A percentile compares a stretch with the other conserved stretches of the same genome.
Evolutionary conservation across 306 rosid species (phyloP).

Genomic region (Neltuma alba): DNA sequence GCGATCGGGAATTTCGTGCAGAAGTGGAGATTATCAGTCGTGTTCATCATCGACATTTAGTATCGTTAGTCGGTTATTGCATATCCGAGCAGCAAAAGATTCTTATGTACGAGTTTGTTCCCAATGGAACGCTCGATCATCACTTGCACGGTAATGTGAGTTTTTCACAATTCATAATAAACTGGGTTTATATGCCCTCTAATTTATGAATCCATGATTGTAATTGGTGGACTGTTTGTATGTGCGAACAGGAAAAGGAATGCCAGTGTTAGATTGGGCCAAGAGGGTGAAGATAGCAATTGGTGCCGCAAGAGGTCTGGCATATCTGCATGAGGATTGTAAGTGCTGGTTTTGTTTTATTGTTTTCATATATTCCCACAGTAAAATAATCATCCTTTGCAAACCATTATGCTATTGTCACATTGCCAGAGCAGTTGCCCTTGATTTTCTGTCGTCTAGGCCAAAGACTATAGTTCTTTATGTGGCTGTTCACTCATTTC

Average conservation of each 20-base stretch:
- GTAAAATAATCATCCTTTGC: not conserved
- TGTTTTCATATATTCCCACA: not conserved
- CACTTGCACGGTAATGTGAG: slow-evolving; percentile 82
- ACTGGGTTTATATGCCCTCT: not conserved
- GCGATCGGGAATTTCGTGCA: slow-evolving; percentile 87
- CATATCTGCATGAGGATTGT: slow-evolving; percentile 95
- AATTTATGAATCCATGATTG: slow-evolving; percentile 13
- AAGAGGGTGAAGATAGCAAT: slow-evolving; percentile 81
- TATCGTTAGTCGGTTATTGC: slow-evolving; percentile 90
- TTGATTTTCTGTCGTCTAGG: not conserved
- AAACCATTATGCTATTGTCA: not conserved
- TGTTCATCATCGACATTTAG: slow-evolving; percentile 89
- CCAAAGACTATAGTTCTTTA: not conserved
- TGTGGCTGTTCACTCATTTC: not conserved
- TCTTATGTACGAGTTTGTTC: slow-evolving; percentile 83
- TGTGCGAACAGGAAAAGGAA: slow-evolving; percentile 52
- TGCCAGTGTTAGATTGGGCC: slow-evolving; percentile 78
- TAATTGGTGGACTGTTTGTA: slow-evolving; percentile 14
- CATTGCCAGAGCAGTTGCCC: not conserved
- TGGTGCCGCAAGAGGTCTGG: slow-evolving; percentile 92
- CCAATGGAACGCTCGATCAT: slow-evolving; percentile 82
- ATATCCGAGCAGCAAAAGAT: slow-evolving; percentile 67
- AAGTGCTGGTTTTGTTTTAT: slow-evolving; percentile 38
- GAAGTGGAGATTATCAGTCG: slow-evolving; percentile 92
- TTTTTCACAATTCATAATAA: not conserved